These are phyloP conservation scores for Durusdinium trenchii DNA, from an alignment of 73 alveolate genomes.

Conservation along the genomic window DNA sequence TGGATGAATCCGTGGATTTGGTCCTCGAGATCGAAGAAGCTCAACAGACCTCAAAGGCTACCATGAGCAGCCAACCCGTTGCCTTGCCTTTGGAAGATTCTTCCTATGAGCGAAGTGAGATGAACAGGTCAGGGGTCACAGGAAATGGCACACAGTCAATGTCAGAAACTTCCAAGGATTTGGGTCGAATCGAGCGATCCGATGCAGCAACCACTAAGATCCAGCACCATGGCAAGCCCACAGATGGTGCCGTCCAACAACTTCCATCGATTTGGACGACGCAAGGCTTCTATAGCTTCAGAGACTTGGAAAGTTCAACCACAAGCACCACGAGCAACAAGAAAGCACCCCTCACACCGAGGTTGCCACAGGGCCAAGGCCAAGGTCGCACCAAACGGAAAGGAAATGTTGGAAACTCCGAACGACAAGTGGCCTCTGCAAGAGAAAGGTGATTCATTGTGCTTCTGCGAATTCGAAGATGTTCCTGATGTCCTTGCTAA, in stretches of 20 bases:
- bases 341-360: not conserved
- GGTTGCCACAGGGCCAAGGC: slow-evolving; percentile 5
- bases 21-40: slow-evolving; percentile 77
- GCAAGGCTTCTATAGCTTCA: slow-evolving; percentile 67
- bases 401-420: not conserved
- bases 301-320: slow-evolving; percentile 38
- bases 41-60: slow-evolving; percentile 30
- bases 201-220: slow-evolving; percentile 15
- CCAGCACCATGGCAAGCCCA: slow-evolving; percentile 16
- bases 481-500: too few species aligned
- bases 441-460: too few species aligned
- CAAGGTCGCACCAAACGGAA: not conserved
- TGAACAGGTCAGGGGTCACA: not conserved
- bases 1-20: slow-evolving; percentile 69
- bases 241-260: slow-evolving; percentile 37
- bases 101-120: too few species aligned
- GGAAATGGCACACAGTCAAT: not conserved
- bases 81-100: slow-evolving; percentile 36
- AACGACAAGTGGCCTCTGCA: not conserved
- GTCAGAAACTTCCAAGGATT: not conserved
- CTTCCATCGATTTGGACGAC: slow-evolving; percentile 79
- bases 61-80: not conserved
- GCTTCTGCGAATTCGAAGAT: too few species aligned
- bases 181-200: not conserved
- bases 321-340: slow-evolving; percentile 46